Evolutionary conservation across 2,329 filamentous ascomycete genomes (phyloP).

Genomic region (Ophidiomyces ophidiicola): DNA sequence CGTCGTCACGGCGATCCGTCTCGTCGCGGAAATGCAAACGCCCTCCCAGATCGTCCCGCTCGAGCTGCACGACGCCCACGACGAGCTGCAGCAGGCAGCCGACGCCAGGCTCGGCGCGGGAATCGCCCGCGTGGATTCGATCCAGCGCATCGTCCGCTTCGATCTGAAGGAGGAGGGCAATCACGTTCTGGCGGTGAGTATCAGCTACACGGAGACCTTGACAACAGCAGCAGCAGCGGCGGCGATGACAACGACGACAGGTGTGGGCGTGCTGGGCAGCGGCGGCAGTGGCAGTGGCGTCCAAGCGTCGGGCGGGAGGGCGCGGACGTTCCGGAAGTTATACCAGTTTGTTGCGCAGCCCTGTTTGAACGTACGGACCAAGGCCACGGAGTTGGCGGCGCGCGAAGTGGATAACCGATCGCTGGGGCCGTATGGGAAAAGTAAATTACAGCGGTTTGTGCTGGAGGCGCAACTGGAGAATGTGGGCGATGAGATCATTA

Average conservation of each 20-base stretch:
- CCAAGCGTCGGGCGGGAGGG: conserved; percentile 46
- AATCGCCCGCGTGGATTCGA: conserved; percentile 37
- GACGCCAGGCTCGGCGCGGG: conserved; percentile 24
- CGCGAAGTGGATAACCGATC: conserved; percentile 35
- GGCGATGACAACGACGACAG: too few species aligned
- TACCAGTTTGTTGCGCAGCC: conserved; percentile 95
- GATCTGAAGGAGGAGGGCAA: conserved; percentile 89
- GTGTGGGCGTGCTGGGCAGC: conserved; percentile 21
- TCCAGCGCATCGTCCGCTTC: conserved; percentile 73
- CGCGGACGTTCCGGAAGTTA: conserved; percentile 80
- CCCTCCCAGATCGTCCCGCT: conserved; percentile 61
- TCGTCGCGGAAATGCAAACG: conserved; percentile 91
- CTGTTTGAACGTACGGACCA: conserved; percentile 80
- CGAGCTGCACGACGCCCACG: conserved; percentile 44
- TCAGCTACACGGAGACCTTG: conserved; percentile 83
- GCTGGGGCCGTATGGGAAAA: conserved; percentile 34
- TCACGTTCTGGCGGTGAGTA: conserved; percentile 83
- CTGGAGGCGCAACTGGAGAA: conserved; percentile 95
- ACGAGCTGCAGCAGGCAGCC: conserved; percentile 26
- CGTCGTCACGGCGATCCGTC: conserved; percentile 60
- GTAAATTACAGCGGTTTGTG: conserved; percentile 47
- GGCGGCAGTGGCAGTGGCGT: conserved; percentile 26
- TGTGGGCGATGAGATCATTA: conserved; percentile 69
- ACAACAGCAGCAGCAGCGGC: too few species aligned
- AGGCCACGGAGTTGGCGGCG: conserved; percentile 54